Evolutionary conservation across 441 rosid genomes (phyloP).

Genomic region (Geranium incanum): DNA sequence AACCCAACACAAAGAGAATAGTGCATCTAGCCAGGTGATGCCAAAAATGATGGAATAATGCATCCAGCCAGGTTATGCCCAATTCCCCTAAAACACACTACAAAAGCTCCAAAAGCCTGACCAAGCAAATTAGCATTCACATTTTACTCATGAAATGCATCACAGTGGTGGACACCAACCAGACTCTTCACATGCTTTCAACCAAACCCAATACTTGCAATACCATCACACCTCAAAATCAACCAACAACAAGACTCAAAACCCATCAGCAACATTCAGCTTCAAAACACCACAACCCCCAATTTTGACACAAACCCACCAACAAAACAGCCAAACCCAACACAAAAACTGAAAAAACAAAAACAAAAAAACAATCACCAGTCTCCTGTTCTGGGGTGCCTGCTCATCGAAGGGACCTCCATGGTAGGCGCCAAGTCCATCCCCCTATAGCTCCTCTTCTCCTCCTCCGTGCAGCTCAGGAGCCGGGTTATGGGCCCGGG

Average conservation of each 20-base stretch:
- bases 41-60: neutral
- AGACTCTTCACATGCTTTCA: neutral
- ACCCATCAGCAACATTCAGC: neutral
- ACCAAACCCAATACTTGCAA: neutral
- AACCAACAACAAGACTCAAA: neutral
- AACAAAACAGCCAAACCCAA: neutral
- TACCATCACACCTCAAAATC: neutral
- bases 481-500: constrained; percentile 89
- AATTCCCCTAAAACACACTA: neutral
- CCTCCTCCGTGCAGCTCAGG: constrained; percentile 83
- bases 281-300: neutral
- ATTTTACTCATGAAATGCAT: neutral
- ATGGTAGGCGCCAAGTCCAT: constrained; percentile 87
- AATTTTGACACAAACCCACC: neutral
- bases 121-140: neutral
- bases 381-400: constrained; percentile 86
- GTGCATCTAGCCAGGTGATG: too few relatives aligned
- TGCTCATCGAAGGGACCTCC: constrained; percentile 90
- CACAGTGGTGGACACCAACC: neutral
- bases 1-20: too few relatives aligned
- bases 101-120: neutral
- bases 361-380: constrained; percentile 38
- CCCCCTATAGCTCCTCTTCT: constrained; percentile 72
- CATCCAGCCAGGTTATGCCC: neutral
- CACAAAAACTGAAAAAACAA: neutral